Evolutionary conservation across 495 filamentous ascomycete species (phyloP), one percentile per base, ranked within the genome.

Genomic region (Penicillium mononematosum): DNA sequence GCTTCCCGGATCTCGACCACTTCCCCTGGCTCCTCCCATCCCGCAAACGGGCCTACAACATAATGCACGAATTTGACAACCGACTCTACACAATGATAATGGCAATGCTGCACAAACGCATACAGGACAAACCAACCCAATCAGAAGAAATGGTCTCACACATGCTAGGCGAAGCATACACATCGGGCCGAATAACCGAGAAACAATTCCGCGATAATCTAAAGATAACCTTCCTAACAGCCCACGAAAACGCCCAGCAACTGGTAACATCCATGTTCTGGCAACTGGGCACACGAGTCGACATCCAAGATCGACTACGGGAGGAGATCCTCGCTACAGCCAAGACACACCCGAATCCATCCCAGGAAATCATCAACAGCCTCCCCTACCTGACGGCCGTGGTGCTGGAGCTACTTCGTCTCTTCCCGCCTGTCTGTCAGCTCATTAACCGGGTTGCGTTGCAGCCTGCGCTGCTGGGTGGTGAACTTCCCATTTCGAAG

Each of bases 351-450:
- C 16, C 47, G 0, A 45, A 60, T 22, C 60, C 65, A 9, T 53
- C 61, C 12, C 56, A 49, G 17, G 70, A 73, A 16, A 43, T 54
- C 16, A 20, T 73, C 14, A 63, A 70, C 7, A 58, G 61, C 25
- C 61, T 75, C 2, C 74, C 73, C 0, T 71, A 74, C 50, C 66
- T 78, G 1, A 70, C 68, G 2, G 56, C 73, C 10, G 57, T 70
- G 36, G 65, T 78, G 34, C 64, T 72, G 45, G 75, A 78, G 44
- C 32, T 70, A 2, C 71, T 78, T 12, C 71, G 74, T 12, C 61
- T 78, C 2, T 78, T 71, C 47, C 74, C 75, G 9, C 75, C 73
- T 5, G 69, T 76, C 14, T 66, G 66, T 0, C 66, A 75, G 36
- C 50, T 77, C 1, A 64, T 76, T 38, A 76, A 77, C 41, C 69